phyloP scores from a whole-genome alignment of 495 filamentous ascomycete species.

The Friedmanniomyces simplex region DNA sequence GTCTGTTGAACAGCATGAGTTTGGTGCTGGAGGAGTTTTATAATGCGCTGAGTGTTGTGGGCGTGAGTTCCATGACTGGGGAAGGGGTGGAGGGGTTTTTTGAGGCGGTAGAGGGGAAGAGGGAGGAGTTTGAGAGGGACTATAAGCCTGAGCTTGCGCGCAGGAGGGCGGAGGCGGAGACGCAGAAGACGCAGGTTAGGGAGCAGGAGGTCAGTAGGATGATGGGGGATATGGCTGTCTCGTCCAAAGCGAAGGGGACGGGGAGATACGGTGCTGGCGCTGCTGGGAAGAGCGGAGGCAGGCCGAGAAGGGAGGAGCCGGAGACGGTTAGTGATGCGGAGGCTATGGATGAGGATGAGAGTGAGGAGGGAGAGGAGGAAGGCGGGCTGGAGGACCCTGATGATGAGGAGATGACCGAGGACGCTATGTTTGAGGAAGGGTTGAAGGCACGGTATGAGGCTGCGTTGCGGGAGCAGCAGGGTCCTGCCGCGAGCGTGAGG shows the following conservation, averaged over 20 bases:
- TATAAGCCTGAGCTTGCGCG: slow-evolving; percentile 88
- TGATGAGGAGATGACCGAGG: slow-evolving; percentile 34
- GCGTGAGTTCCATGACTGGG: slow-evolving; percentile 87
- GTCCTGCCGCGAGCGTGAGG: slow-evolving; percentile 4
- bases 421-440: slow-evolving; percentile 29
- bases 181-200: slow-evolving; percentile 54
- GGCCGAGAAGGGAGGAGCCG: slow-evolving; percentile 33
- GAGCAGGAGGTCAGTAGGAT: slow-evolving; percentile 78
- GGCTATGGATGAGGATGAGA: slow-evolving; percentile 41
- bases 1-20: slow-evolving; percentile 91
- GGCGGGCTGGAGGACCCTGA: slow-evolving; percentile 24
- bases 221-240: slow-evolving; percentile 89
- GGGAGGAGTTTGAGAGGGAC: slow-evolving; percentile 78
- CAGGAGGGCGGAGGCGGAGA: slow-evolving; percentile 61
- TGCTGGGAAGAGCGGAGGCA: not conserved
- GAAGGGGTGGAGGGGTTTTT: slow-evolving; percentile 90
- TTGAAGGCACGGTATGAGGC: slow-evolving; percentile 48
- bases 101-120: slow-evolving; percentile 72
- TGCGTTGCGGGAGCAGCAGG: slow-evolving; percentile 3
- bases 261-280: slow-evolving; percentile 14
- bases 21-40: slow-evolving; percentile 98
- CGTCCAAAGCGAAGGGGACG: slow-evolving; percentile 33
- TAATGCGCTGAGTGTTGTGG: slow-evolving; percentile 78
- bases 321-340: slow-evolving; percentile 53
- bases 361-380: slow-evolving; percentile 34